Percentiles rank a stretch among this genome's conserved stretches.
These are phyloP conservation scores for Sodiomyces alkalinus DNA, from an alignment of 2,329 filamentous ascomycete genomes.

Conservation along the genomic window DNA sequence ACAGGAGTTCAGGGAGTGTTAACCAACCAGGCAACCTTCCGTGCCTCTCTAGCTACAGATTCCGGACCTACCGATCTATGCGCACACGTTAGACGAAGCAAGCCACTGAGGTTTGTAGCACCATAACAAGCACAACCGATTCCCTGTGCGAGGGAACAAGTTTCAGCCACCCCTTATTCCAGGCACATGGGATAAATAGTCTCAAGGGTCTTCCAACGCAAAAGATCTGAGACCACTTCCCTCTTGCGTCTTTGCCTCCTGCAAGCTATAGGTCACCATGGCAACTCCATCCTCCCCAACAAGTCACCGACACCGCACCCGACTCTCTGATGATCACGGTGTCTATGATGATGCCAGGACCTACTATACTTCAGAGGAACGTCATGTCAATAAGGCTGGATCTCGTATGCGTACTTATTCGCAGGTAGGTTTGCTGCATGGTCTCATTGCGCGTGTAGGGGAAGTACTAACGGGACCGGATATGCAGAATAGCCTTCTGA, in stretches of 20 bases:
- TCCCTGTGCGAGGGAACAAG: not conserved
- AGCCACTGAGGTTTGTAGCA: no score
- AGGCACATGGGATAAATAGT: not conserved
- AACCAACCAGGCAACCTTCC: no score
- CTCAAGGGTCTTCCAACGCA: no score
- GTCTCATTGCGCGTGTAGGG: slow-evolving; percentile 1
- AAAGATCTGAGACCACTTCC: no score
- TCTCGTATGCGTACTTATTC: slow-evolving; percentile 40
- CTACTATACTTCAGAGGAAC: slow-evolving; percentile 42
- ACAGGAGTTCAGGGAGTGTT: no score
- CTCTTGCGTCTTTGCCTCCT: no score
- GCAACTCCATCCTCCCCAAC: slow-evolving; percentile 8
- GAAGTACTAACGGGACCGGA: slow-evolving; percentile 2
- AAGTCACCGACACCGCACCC: slow-evolving; percentile 6
- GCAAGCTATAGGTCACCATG: not conserved
- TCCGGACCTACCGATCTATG: no score
- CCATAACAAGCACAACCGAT: not conserved
- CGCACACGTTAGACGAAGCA: no score
- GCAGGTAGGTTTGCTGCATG: slow-evolving; percentile 22
- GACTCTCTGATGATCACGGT: slow-evolving; percentile 27
- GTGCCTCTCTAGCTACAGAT: no score
- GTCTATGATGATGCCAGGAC: slow-evolving; percentile 43
- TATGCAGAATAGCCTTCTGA: slow-evolving; percentile 33
- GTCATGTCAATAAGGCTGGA: slow-evolving; percentile 32
- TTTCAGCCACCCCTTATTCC: not conserved